Evolutionary conservation across 805 yeast genomes (phyloP), one percentile per base, ranked within the genome.

Genomic region (Candida pini): DNA sequence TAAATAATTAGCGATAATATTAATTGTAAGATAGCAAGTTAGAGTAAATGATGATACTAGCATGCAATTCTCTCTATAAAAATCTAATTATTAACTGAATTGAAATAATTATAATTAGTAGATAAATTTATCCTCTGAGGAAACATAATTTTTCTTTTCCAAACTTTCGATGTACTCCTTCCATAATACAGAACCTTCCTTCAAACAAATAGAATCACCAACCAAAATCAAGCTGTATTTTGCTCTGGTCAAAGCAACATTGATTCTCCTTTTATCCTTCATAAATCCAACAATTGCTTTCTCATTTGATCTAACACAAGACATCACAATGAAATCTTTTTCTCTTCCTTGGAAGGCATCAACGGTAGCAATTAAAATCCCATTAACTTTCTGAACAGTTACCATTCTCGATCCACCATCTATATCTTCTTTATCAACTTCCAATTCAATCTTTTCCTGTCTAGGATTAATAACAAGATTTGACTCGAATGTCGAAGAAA

Each of bases 341-440:
- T 86, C 96, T 48, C 95, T 69, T 20, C 96, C 96, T 60, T 87
- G 96, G 63, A 87, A 87, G 2, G 96, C 92, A 58, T 87, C 96
- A n/a, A 87, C 82, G 0, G 86, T 58, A 12, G 73, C 67, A 45
- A 74, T 61, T 60, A 69, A 62, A 13, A 71, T 53, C 4, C 68
- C 71, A 34, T 66, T 63, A 26, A 71, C 55, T 27, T 45, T 47
- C 44, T 73, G 76, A 34, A 73, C 68, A 3, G 74, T 71, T 10
- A 66, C 63, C 14, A 45, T 50, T 21, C 49, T 53, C 4, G 71
- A 60, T 28, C 66, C 72, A 26, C 58, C 56, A 26, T 60, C 58
- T 21, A 74, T 58, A 49, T 78, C 85, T 43, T 78, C 85, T 35
- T 78, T 73, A 48, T 81, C 88, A 18, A 70, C 64, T 35, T 73